Base-by-base conservation (phyloP, 2,329 filamentous ascomycete species). In the Graphilbum fragrans region DNA sequence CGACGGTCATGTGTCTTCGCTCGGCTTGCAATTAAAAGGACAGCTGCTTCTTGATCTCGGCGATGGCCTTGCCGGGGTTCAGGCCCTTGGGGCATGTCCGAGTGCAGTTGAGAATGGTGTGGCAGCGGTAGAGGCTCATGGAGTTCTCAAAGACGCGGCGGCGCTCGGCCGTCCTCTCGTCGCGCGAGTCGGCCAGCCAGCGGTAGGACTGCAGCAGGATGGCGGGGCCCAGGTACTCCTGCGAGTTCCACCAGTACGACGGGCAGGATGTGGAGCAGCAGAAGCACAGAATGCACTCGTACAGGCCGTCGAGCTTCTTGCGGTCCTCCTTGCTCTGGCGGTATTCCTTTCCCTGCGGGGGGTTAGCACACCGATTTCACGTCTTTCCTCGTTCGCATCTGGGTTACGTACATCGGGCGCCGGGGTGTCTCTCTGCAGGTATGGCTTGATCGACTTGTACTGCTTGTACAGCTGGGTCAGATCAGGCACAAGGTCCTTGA, bases 171-270 rank as follows among this genome's bases (percentile, higher is more conserved):
- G 73, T 93, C 64, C 77, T 80, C 77, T 95, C 83, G 62, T 98
- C 92, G 65, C 92, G 82, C 35, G 86, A 93, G 63, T 98, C 92
- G 58, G 81, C 83, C 52, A 98, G 74, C 92, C 92, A 98, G 59
- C 90, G 80, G 79, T 96, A 98, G 9, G 87, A 94, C 69, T 98
- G 92, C 52, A 98, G 79, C 41, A 98, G 82, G 47, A 98, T 86
- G 52, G 92, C 92, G 45, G 92, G 92, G 49, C 92, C 92, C 39
- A 98, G 85, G 70, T 98, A 98, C 66, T 96, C 88, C 68, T 96
- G 88, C 53, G 82, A 80, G 73, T 98, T 98, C 92, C 92, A 98
- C 92, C 92, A 98, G 75, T 98, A 98, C 17, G 87, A 95, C n/a
- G 92, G 92, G 74, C 92, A 98, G 37, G 90, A 94, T 19, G 92